These are phyloP conservation scores for Binderoboletus segoi DNA, from an alignment of 1,284 basidiomycete genomes.

Conservation along the genomic window DNA sequence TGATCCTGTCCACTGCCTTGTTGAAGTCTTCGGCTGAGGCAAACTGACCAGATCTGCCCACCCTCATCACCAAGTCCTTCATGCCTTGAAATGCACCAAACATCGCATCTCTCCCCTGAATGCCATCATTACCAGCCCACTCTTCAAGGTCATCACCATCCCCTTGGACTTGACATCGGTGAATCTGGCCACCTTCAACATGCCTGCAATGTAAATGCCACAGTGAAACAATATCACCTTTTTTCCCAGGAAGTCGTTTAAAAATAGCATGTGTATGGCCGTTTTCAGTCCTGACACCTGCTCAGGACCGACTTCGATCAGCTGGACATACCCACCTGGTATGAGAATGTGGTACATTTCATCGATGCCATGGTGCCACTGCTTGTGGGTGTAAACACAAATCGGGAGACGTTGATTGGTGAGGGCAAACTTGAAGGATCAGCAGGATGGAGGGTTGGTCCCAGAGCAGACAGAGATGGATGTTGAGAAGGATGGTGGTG, in stretches of 20 bases:
- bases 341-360: constrained; percentile 35
- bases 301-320: constrained; percentile 30
- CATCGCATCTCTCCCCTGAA: background rate
- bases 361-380: constrained; percentile 29
- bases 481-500: background rate
- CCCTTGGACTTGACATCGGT: constrained; percentile 15
- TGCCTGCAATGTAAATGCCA: constrained; percentile 20
- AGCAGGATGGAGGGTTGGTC: constrained; percentile 23
- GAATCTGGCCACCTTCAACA: constrained; percentile 25
- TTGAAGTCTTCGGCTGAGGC: constrained; percentile 21
- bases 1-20: background rate
- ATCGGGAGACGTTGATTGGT: constrained; percentile 38
- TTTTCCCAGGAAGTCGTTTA: constrained; percentile 11
- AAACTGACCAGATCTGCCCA: constrained; percentile 6
- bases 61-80: constrained; percentile 17
- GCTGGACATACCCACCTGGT: constrained; percentile 34
- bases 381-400: constrained; percentile 25
- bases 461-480: background rate
- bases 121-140: constrained; percentile 25
- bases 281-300: constrained; percentile 22
- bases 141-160: constrained; percentile 14
- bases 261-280: constrained; percentile 1
- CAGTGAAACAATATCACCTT: constrained; percentile 15
- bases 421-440: constrained; percentile 32
- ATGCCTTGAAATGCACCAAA: constrained; percentile 23